Evolutionary conservation across 495 filamentous ascomycete species (phyloP).

Genomic region (Lasiosphaeria hispida): DNA sequence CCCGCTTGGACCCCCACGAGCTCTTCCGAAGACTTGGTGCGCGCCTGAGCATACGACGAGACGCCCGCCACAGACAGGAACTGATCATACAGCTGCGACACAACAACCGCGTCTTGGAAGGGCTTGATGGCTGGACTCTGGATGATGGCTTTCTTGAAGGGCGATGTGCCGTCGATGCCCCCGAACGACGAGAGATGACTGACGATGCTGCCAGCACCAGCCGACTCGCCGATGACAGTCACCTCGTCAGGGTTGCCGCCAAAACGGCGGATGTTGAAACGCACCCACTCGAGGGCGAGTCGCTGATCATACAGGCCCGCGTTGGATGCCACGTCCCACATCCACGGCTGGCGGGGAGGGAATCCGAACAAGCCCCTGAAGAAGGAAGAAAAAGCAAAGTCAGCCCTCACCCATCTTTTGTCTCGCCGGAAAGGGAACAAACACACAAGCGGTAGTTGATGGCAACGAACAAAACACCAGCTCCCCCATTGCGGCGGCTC

Average conservation of each 20-base stretch:
- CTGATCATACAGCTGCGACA: slow-evolving; percentile 4
- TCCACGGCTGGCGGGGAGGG: background rate
- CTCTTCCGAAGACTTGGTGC: background rate
- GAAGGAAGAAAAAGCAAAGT: background rate
- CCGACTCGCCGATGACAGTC: slow-evolving; percentile 16
- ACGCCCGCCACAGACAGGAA: slow-evolving; percentile 2
- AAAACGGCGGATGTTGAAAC: slow-evolving; percentile 33
- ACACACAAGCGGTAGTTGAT: slow-evolving; percentile 21
- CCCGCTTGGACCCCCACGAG: slow-evolving; percentile 4
- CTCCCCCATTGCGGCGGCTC: slow-evolving; percentile 8
- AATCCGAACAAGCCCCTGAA: slow-evolving; percentile 7
- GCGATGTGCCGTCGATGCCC: background rate
- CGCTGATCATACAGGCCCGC: slow-evolving; percentile 20
- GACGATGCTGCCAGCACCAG: slow-evolving; percentile 12
- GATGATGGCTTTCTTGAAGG: slow-evolving; percentile 15
- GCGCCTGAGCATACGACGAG: background rate
- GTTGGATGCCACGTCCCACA: slow-evolving; percentile 11
- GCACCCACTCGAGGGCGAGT: slow-evolving; percentile 14
- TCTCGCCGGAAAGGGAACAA: background rate
- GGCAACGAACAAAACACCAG: slow-evolving; percentile 10
- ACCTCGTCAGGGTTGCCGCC: slow-evolving; percentile 12
- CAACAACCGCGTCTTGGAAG: slow-evolving; percentile 5
- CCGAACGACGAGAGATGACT: slow-evolving; percentile 3
- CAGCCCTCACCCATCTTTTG: too few species aligned
- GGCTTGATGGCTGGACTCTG: slow-evolving; percentile 13